Evolutionary conservation across 176 grass and related monocot genomes (phyloP).

Genomic region (Carex cristatella): DNA sequence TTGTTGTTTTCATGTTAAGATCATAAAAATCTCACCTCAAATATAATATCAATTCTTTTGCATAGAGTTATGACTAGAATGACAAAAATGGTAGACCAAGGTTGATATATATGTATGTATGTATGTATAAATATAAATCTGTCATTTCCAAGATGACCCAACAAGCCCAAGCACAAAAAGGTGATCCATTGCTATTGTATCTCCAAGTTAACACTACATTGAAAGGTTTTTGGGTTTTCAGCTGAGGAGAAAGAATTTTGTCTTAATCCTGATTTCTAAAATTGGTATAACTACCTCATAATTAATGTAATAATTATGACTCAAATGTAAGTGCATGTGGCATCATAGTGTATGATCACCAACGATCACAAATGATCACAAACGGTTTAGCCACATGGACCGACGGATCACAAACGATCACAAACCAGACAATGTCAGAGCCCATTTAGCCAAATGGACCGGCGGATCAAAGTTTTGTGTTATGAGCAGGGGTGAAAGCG

Average conservation of each 20-base stretch:
- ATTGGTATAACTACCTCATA: too few species aligned
- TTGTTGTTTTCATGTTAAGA: background rate
- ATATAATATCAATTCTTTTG: background rate
- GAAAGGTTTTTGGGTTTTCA: background rate
- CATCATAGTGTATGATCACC: too few species aligned
- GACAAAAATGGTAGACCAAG: background rate
- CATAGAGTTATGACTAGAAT: background rate
- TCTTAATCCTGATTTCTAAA: background rate
- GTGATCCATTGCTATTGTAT: background rate
- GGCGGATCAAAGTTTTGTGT: too few species aligned
- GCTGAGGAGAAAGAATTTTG: background rate
- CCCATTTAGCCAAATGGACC: too few species aligned
- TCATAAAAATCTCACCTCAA: background rate
- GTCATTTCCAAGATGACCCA: background rate
- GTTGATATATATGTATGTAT: background rate
- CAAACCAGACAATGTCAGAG: too few species aligned
- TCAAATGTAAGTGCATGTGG: background rate
- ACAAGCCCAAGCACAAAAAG: background rate
- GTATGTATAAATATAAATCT: background rate
- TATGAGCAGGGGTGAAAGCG: too few species aligned
- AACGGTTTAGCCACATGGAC: too few species aligned
- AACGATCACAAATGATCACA: too few species aligned
- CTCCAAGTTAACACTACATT: background rate
- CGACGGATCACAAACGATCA: too few species aligned
- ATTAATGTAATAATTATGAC: background rate